A percentile compares a stretch with the other conserved stretches of the same genome.
These are phyloP conservation scores for Fallopia convolvulus DNA, from an alignment of 148 eudicot genomes.

Conservation along the genomic window DNA sequence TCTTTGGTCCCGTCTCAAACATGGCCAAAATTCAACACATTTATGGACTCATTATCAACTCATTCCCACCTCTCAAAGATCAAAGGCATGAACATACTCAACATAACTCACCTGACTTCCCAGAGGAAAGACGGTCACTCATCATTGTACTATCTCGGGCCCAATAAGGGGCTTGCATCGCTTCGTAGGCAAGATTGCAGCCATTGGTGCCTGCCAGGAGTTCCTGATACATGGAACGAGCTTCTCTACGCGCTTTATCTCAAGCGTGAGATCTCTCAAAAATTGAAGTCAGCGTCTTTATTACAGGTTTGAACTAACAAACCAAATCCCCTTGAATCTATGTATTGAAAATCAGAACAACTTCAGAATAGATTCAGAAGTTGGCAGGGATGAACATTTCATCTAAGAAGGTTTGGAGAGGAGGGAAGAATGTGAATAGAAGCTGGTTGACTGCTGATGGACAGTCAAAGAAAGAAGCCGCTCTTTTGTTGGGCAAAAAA, in stretches of 20 bases:
- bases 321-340: neutral
- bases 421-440: neutral
- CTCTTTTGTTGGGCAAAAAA: neutral
- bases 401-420: neutral
- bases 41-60: constrained; percentile 34
- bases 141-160: constrained; percentile 68
- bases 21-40: constrained; percentile 46
- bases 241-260: constrained; percentile 64
- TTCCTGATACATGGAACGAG: constrained; percentile 93
- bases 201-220: constrained; percentile 97
- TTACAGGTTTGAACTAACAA: neutral
- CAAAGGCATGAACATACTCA: constrained; percentile 32
- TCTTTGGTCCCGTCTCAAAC: constrained; percentile 46
- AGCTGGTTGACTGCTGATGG: neutral
- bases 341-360: neutral
- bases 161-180: constrained; percentile 45
- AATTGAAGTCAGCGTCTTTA: neutral
- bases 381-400: neutral
- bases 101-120: constrained; percentile 64
- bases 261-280: constrained; percentile 20
- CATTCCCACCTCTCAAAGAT: constrained; percentile 16
- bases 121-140: constrained; percentile 86
- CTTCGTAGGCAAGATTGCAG: constrained; percentile 79
- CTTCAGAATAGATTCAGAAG: neutral
- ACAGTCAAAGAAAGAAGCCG: too few species aligned